phyloP scores from a whole-genome alignment of 1,139 yeast genomes.

The Candida sp. region DNA sequence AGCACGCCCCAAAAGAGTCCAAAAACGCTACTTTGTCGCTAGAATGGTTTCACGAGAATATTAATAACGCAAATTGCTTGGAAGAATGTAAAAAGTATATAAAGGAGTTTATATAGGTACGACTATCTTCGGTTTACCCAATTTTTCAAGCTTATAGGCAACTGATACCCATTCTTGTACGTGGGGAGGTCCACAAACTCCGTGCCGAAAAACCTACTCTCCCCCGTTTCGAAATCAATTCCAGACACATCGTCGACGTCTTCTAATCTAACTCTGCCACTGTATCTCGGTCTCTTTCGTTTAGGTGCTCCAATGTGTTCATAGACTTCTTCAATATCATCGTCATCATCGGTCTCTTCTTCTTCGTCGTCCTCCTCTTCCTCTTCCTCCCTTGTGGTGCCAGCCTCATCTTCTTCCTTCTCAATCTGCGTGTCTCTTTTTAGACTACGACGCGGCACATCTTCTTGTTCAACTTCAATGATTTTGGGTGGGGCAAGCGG shows the following conservation, averaged over 20 bases:
- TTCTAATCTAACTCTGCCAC: slow-evolving; percentile 8
- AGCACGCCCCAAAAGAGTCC: slow-evolving; percentile 8
- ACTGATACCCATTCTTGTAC: slow-evolving; percentile 13
- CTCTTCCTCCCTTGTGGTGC: not conserved
- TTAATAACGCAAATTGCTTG: not conserved
- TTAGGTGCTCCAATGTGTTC: not conserved
- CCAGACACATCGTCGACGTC: slow-evolving; percentile 5
- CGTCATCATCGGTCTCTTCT: not conserved
- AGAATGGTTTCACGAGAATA: slow-evolving; percentile 8
- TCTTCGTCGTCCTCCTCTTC: not conserved
- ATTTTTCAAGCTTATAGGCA: slow-evolving; percentile 12
- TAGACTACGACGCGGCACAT: not conserved
- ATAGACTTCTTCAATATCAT: not conserved
- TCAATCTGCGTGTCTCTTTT: no score
- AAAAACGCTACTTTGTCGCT: slow-evolving; percentile 5
- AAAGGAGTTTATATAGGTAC: slow-evolving; percentile 2
- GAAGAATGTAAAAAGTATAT: slow-evolving; percentile 1
- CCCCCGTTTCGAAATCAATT: slow-evolving; percentile 6
- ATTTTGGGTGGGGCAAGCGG: slow-evolving; percentile 34
- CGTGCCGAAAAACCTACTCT: slow-evolving; percentile 10
- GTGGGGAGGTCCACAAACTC: slow-evolving; percentile 11
- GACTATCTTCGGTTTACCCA: not conserved
- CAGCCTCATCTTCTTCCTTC: no score
- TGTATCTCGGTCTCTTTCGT: not conserved
- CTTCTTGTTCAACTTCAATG: not conserved